phyloP scores from a whole-genome alignment of 352 stramenopile genomes.

The Phytophthora europaea region DNA sequence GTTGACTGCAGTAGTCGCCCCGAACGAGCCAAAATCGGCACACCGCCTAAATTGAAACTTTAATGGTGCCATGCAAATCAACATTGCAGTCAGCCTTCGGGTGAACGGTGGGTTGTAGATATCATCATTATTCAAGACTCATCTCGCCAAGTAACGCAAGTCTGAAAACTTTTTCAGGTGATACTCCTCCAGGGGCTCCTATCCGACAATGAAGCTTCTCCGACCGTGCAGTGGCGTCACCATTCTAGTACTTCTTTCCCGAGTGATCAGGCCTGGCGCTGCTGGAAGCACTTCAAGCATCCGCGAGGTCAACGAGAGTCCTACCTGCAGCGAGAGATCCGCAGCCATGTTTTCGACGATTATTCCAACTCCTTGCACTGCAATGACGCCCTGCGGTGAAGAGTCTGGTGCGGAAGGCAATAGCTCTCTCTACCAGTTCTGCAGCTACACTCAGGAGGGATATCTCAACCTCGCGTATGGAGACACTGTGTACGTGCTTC shows the following conservation, averaged over 20 bases:
- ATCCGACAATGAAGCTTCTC: slow-evolving; percentile 6
- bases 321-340: neutral
- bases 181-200: neutral
- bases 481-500: slow-evolving; percentile 11
- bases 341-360: slow-evolving; percentile 17
- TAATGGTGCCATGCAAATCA: neutral
- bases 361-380: neutral
- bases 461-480: slow-evolving; percentile 16
- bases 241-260: slow-evolving; percentile 2
- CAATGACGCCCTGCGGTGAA: neutral
- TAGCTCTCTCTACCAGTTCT: slow-evolving; percentile 7
- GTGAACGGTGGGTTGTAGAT: neutral
- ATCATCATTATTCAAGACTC: neutral
- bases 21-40: neutral
- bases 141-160: neutral
- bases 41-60: neutral
- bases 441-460: slow-evolving; percentile 8
- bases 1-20: neutral
- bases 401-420: slow-evolving; percentile 11
- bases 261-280: slow-evolving; percentile 8
- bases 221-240: neutral
- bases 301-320: slow-evolving; percentile 19
- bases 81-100: neutral
- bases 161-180: neutral
- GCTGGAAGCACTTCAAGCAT: neutral